Percentiles rank a stretch among this genome's conserved stretches.
Evolutionary conservation across 2,329 filamentous ascomycete genomes (phyloP).

Genomic region (Colletotrichum nymphaeae): DNA sequence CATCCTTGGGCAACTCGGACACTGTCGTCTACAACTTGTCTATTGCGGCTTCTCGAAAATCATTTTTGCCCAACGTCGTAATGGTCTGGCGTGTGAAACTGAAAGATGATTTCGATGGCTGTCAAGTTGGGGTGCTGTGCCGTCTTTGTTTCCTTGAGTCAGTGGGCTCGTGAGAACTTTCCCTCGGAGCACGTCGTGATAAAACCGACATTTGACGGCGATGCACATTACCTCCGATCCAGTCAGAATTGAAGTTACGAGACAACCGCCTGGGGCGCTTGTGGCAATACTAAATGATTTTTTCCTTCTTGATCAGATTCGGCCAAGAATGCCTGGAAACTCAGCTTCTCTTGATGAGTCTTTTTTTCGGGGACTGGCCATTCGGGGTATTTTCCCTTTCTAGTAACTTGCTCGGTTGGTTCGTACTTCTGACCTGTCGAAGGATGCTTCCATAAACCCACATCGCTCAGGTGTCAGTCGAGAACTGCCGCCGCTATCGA

Average conservation of each 20-base stretch:
- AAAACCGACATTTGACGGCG: slow-evolving; percentile 19
- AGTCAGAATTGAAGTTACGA: not conserved
- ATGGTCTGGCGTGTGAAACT: not conserved
- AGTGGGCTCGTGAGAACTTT: slow-evolving; percentile 20
- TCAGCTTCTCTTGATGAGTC: not conserved
- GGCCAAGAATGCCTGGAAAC: not conserved
- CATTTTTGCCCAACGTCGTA: not conserved
- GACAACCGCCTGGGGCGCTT: not conserved
- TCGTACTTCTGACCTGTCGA: not conserved
- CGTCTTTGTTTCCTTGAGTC: slow-evolving; percentile 4
- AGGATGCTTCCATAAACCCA: slow-evolving; percentile 11
- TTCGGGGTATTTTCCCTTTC: slow-evolving; percentile 10
- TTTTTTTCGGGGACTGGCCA: not conserved
- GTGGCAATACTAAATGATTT: slow-evolving; percentile 3
- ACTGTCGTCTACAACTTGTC: not conserved
- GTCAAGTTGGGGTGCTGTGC: not conserved
- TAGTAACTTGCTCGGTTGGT: slow-evolving; percentile 16
- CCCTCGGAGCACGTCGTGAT: slow-evolving; percentile 15
- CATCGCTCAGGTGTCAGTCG: slow-evolving; percentile 2
- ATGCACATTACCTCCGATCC: slow-evolving; percentile 23
- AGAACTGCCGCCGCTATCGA: not conserved
- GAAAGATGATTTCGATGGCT: not conserved
- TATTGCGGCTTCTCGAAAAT: not conserved
- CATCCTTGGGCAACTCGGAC: not conserved
- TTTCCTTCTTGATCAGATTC: not conserved